Conservation (phyloP, 768 basidiomycete genomes). For the Sarcomyxa edulis region DNA sequence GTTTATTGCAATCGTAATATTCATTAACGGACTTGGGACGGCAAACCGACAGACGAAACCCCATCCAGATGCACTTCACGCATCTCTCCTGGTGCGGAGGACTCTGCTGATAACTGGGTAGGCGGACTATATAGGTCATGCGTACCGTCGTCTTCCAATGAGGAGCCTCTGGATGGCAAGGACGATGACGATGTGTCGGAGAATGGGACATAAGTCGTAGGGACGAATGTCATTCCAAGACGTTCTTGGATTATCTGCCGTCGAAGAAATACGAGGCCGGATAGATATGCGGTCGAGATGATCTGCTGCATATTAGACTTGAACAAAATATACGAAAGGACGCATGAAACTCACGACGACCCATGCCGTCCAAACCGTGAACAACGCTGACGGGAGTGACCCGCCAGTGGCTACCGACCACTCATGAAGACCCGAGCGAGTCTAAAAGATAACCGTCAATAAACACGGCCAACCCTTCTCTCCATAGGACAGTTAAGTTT, state of each 20-base stretch:
- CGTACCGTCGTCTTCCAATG: neutral
- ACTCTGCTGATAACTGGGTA: too few relatives aligned
- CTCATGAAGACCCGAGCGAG: slow-evolving; percentile 39
- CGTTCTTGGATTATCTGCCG: slow-evolving; percentile 38
- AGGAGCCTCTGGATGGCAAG: neutral
- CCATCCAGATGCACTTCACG: too few relatives aligned
- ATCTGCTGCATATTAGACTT: slow-evolving; percentile 19
- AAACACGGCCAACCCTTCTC: slow-evolving; percentile 2
- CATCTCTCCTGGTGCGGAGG: too few relatives aligned
- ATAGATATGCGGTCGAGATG: slow-evolving; percentile 39
- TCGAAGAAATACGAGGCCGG: slow-evolving; percentile 35
- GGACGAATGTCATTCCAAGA: slow-evolving; percentile 8
- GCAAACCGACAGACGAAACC: too few relatives aligned
- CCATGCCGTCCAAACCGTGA: slow-evolving; percentile 41
- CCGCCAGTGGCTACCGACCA: slow-evolving; percentile 34
- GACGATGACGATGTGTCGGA: neutral
- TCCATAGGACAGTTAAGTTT: slow-evolving; percentile 13
- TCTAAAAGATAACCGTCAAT: slow-evolving; percentile 15
- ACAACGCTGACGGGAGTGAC: slow-evolving; percentile 11
- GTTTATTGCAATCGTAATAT: too few relatives aligned
- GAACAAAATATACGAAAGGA: neutral
- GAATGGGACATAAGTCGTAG: slow-evolving; percentile 4
- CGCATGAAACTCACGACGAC: slow-evolving; percentile 30
- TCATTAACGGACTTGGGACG: too few relatives aligned
- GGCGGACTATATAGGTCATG: neutral